Conservation (phyloP, 805 yeast species). For the Kodamaea nitidulidarum region DNA sequence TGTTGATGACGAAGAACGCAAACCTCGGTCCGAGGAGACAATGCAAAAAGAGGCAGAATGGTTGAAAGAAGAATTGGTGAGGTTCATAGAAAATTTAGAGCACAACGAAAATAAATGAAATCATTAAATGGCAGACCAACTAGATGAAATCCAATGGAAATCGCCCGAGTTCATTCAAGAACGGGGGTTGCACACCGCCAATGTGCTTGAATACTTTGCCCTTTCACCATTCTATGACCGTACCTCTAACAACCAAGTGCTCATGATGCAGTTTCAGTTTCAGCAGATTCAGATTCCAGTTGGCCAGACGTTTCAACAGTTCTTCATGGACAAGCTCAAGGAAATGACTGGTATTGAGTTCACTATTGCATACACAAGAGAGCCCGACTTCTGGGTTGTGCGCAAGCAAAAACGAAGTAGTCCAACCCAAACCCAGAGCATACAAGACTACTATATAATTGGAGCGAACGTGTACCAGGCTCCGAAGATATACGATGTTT, state of each 20-base stretch:
- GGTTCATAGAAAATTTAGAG: not conserved
- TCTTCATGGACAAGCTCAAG: conserved; percentile 52
- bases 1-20: conserved; percentile 48
- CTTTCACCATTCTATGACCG: conserved; percentile 95
- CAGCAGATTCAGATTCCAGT: conserved; percentile 40
- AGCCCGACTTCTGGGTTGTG: conserved; percentile 91
- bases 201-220: conserved; percentile 88
- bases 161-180: conserved; percentile 96
- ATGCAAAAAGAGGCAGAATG: conserved; percentile 71
- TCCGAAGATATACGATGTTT: conserved; percentile 67
- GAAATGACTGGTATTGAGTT: conserved; percentile 88
- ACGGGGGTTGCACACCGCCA: conserved; percentile 80
- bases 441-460: conserved; percentile 80
- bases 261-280: conserved; percentile 93
- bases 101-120: not conserved
- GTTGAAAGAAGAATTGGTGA: conserved; percentile 35
- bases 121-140: conserved; percentile 27
- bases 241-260: conserved; percentile 88
- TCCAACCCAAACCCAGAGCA: conserved; percentile 46
- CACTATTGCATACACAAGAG: conserved; percentile 66
- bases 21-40: conserved; percentile 52
- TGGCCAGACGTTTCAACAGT: conserved; percentile 29
- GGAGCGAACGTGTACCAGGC: conserved; percentile 94
- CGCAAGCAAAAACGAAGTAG: conserved; percentile 70
- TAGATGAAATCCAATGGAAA: conserved; percentile 95